phyloP scores from a whole-genome alignment of 2,329 filamentous ascomycete species.

The Pleoardoris graminearum region DNA sequence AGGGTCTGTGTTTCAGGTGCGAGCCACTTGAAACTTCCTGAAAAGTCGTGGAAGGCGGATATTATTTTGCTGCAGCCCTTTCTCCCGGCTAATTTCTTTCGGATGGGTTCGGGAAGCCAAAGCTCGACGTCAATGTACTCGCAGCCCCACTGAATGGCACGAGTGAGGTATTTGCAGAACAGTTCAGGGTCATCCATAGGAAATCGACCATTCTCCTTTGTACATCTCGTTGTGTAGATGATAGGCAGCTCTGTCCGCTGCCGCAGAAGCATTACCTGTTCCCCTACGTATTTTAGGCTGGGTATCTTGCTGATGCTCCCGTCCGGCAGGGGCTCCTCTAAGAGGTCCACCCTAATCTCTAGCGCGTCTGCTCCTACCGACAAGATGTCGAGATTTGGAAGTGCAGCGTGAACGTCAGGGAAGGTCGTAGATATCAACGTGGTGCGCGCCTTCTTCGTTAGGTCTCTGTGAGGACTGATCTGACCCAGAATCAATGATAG shows the following conservation, averaged over 20 bases:
- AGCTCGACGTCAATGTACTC: constrained; percentile 90
- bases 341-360: constrained; percentile 79
- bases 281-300: constrained; percentile 80
- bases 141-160: constrained; percentile 84
- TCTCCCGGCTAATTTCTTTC: constrained; percentile 66
- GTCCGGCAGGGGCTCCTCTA: constrained; percentile 70
- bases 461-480: constrained; percentile 73
- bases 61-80: constrained; percentile 83
- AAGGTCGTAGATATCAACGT: constrained; percentile 89
- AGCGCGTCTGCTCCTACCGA: constrained; percentile 86
- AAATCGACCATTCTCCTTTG: constrained; percentile 79
- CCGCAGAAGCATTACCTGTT: constrained; percentile 81
- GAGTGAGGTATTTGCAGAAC: constrained; percentile 78
- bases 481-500: constrained; percentile 79
- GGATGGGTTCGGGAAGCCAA: constrained; percentile 79
- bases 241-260: constrained; percentile 87
- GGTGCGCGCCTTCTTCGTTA: constrained; percentile 76
- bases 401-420: constrained; percentile 77
- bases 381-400: constrained; percentile 83
- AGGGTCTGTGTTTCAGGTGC: constrained; percentile 71
- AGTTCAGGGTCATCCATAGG: constrained; percentile 78
- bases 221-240: constrained; percentile 84
- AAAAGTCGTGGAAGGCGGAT: constrained; percentile 91
- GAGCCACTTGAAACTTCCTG: constrained; percentile 81
- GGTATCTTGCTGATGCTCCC: constrained; percentile 68